phyloP scores from a whole-genome alignment of 805 yeast species.

The Metschnikowia similis region DNA sequence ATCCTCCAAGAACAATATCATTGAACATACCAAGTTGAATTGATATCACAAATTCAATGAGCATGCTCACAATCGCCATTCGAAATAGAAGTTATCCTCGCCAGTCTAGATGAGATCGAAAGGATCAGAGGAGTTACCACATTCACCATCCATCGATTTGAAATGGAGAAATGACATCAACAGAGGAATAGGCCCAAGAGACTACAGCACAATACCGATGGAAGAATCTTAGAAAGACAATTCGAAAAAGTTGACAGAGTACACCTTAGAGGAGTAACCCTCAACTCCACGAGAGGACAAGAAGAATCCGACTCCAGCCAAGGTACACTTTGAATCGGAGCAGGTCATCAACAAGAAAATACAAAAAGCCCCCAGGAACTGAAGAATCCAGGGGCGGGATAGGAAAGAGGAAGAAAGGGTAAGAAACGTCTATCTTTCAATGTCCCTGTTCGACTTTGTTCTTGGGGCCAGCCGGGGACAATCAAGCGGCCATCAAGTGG shows the following conservation, averaged over 20 bases:
- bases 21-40: not conserved
- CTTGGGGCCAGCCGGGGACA: no score
- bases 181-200: not conserved
- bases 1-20: not conserved
- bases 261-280: not conserved
- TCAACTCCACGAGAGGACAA: not conserved
- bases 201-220: not conserved
- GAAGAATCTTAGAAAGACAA: not conserved
- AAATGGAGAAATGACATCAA: not conserved
- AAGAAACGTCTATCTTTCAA: no score
- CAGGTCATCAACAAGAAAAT: not conserved
- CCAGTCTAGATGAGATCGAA: not conserved
- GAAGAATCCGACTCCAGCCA: not conserved
- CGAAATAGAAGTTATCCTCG: not conserved
- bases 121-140: not conserved
- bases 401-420: not conserved
- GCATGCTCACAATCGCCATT: not conserved
- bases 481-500: no score
- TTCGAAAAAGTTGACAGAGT: not conserved
- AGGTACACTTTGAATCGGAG: not conserved
- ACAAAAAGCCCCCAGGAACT: not conserved
- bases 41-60: not conserved
- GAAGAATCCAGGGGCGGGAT: not conserved
- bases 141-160: not conserved
- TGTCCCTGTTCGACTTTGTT: no score